Base-by-base conservation (phyloP, 2,329 filamentous ascomycete genomes). In the Talaromyces albobiverticillius region DNA sequence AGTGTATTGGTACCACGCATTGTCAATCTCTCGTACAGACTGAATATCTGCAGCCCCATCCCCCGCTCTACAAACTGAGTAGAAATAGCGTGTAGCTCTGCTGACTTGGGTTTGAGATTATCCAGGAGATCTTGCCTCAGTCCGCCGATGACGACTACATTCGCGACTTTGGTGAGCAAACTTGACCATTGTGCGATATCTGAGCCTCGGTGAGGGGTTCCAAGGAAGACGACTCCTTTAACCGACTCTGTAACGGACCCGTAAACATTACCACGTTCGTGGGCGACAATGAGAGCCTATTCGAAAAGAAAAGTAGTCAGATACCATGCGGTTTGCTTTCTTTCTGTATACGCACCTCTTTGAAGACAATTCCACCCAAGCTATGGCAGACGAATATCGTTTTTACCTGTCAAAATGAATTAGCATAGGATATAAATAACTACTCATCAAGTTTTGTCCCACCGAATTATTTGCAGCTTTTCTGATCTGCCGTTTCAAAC, bases 281-380 rank as follows among this genome's bases (percentile, higher is more conserved):
- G 59, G 13, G 57, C 59, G 22, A 60, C 54, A 16, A 52, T 54
- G 57, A 58, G 25, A 9, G 23, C 9, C n/a, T 26, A n/a, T n/a
- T n/a, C n/a, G n/a, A 31, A 13, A 5, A 23, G n/a, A 32, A 7
- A 50, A n/a, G n/a, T n/a, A n/a, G n/a, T n/a, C n/a, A n/a, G n/a
- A n/a, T n/a, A n/a, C n/a, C n/a, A n/a, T n/a, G n/a, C n/a, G n/a
- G 32, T 29, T 32, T 50, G 13, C 22, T 34, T 55, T n/a, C n/a
- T n/a, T n/a, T n/a, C n/a, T n/a, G n/a, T n/a, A n/a, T n/a, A n/a
- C n/a, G n/a, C n/a, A 61, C 65, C 57, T 65, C 56, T 51, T 67
- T 67, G 22, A 66, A 59, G n/a, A 67, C 59, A 31, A 67, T 62
- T 2, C 65, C 64, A 11, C 64, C 64, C 29, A 67, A 59, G 29